Conservation (phyloP, 169 alveolate species). For the Toxoplasma gondii region DNA sequence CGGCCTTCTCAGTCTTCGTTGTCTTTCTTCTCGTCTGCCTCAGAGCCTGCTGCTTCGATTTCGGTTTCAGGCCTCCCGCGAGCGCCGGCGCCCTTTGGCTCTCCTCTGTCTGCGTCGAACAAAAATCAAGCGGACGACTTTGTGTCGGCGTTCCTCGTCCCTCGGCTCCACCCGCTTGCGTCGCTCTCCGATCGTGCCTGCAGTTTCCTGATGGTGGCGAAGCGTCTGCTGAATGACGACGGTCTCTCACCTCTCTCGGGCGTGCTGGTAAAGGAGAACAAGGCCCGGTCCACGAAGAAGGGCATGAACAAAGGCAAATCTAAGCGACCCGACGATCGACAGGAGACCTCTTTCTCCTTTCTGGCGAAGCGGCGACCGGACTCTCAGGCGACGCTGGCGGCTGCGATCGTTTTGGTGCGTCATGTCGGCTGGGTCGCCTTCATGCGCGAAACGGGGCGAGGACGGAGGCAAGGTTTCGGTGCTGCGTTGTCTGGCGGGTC, state of each 20-base stretch:
- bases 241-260: neutral
- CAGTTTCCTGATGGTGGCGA: conserved; percentile 7
- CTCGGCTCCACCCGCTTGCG: neutral
- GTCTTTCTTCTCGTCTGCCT: neutral
- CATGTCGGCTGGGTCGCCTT: neutral
- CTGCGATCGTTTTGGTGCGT: neutral
- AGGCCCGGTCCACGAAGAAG: neutral
- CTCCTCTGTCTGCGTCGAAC: neutral
- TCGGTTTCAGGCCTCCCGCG: neutral
- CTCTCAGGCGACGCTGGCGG: neutral
- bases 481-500: neutral
- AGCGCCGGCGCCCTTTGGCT: neutral
- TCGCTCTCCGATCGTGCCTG: conserved; percentile 24
- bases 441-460: neutral
- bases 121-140: neutral
- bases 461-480: too few species aligned
- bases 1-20: neutral
- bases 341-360: neutral
- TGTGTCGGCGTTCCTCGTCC: neutral
- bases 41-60: neutral
- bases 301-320: neutral
- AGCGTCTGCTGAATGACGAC: neutral
- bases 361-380: neutral
- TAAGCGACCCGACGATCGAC: neutral
- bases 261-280: neutral